Evolutionary conservation across 495 filamentous ascomycete genomes (phyloP), one percentile per base, ranked within the genome.

Genomic region (Xylaria sp.): DNA sequence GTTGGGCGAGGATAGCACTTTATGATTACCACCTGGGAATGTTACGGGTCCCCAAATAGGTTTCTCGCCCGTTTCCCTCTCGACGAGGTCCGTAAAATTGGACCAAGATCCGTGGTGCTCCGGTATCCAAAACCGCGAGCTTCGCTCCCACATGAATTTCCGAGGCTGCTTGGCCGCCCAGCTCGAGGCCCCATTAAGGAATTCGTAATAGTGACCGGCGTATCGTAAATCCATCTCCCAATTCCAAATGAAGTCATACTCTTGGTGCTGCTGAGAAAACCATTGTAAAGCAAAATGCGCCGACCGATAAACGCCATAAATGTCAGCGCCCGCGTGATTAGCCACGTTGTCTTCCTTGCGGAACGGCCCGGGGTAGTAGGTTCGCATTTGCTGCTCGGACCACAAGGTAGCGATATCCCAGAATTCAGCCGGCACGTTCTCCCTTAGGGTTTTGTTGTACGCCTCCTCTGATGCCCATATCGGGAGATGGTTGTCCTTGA

Each of bases 181-280:
- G 21, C 82, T 78, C 57, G 81, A 67, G 29, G 88, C 66, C 21
- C 76, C 74, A 74, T 81, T 80, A 67, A 87, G 81, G 75, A 86
- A 85, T 71, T 87, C 83, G 71, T 86, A 88, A 61, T 87, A 85
- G 76, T 89, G 85, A 59, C 88, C 87, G 35, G 80, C 82, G 76
- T 88, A 87, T 59, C 88, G 82, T 71, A 88, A 74, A 79, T 90
- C 88, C 82, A 90, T 87, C 79, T 90, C 88, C 82, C 87, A 83
- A 72, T 90, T 88, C 88, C 88, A 90, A 75, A 84, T 81, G 77
- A 86, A 88, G 73, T 90, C 88, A 72, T 88, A 90, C 67, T 89
- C 86, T 61, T 84, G 85, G 67, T 87, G 85, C 57, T 86, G 76
- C 62, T 88, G 86, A 41, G 86, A 79, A 70, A 90, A 87, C 81